Conservation (phyloP, 352 stramenopile species). For the Pythium sp. region DNA sequence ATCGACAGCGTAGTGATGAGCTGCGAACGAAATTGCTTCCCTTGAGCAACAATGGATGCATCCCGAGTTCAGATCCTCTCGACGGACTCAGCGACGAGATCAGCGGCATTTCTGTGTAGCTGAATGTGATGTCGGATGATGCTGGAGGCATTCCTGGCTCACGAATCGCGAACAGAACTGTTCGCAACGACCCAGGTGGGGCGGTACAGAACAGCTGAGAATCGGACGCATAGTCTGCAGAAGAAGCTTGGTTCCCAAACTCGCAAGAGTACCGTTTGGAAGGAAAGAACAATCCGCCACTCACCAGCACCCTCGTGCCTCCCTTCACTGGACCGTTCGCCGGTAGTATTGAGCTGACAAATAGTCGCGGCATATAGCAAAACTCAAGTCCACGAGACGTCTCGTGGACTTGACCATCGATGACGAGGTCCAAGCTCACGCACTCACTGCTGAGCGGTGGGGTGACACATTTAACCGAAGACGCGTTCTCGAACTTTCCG, state of each 20-base stretch:
- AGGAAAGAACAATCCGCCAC: slow-evolving; percentile 25
- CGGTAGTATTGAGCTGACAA: slow-evolving; percentile 31
- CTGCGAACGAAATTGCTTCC: slow-evolving; percentile 37
- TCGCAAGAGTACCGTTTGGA: slow-evolving; percentile 23
- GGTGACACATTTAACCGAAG: slow-evolving; percentile 21
- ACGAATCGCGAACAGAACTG: slow-evolving; percentile 26
- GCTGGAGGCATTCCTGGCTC: slow-evolving; percentile 11
- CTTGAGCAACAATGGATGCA: slow-evolving; percentile 27
- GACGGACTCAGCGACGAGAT: slow-evolving; percentile 19
- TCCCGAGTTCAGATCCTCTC: slow-evolving; percentile 27
- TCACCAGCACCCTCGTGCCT: slow-evolving; percentile 37
- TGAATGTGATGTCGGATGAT: slow-evolving; percentile 12
- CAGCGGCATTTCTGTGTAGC: slow-evolving; percentile 24
- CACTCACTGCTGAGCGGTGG: slow-evolving; percentile 13
- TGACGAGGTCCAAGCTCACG: slow-evolving; percentile 2
- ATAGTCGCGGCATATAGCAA: slow-evolving; percentile 7
- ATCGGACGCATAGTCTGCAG: slow-evolving; percentile 24
- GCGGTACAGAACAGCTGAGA: slow-evolving; percentile 35
- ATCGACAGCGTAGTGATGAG: slow-evolving; percentile 34
- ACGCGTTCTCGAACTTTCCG: not conserved
- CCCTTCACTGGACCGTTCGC: slow-evolving; percentile 29
- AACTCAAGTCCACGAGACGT: not conserved
- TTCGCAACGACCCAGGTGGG: slow-evolving; percentile 19
- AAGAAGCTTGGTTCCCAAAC: slow-evolving; percentile 23
- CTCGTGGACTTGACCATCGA: slow-evolving; percentile 2